A percentile compares a stretch with the other conserved stretches of the same genome.
These are phyloP conservation scores for Lecanoromycetidae sp. DNA, from an alignment of 2,329 filamentous ascomycete species.

Conservation along the genomic window DNA sequence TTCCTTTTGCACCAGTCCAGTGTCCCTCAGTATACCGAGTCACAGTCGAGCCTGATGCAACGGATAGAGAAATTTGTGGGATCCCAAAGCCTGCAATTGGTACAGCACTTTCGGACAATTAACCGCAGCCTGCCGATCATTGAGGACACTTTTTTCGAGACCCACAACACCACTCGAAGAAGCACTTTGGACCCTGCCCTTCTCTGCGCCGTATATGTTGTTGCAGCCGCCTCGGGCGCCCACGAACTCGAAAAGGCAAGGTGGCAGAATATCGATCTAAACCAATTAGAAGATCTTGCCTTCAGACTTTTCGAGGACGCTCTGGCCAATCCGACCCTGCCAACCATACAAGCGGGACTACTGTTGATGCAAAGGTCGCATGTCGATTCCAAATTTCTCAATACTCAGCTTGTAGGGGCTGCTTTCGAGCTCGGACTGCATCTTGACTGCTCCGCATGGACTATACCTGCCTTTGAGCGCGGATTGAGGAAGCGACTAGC, in stretches of 20 bases:
- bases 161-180: conserved; percentile 55
- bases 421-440: conserved; percentile 49
- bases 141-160: conserved; percentile 66
- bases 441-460: conserved; percentile 50
- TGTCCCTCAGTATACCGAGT: conserved; percentile 1
- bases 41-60: conserved; percentile 6
- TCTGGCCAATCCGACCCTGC: conserved; percentile 43
- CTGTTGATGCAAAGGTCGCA: conserved; percentile 40
- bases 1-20: conserved; percentile 15
- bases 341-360: conserved; percentile 44
- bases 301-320: conserved; percentile 36
- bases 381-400: conserved; percentile 38
- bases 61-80: conserved; percentile 37
- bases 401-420: conserved; percentile 44
- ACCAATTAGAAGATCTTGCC: conserved; percentile 29
- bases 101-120: conserved; percentile 74
- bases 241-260: conserved; percentile 6
- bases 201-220: conserved; percentile 63
- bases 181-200: conserved; percentile 64
- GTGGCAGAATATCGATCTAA: conserved; percentile 22
- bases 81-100: conserved; percentile 62
- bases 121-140: conserved; percentile 74
- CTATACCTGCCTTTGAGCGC: conserved; percentile 51
- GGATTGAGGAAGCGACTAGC: conserved; percentile 49
- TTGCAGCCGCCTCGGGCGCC: conserved; percentile 63